A percentile compares a stretch with the other conserved stretches of the same genome.
These are phyloP conservation scores for Tuber melanosporum DNA, from an alignment of 495 filamentous ascomycete genomes.

Conservation along the genomic window DNA sequence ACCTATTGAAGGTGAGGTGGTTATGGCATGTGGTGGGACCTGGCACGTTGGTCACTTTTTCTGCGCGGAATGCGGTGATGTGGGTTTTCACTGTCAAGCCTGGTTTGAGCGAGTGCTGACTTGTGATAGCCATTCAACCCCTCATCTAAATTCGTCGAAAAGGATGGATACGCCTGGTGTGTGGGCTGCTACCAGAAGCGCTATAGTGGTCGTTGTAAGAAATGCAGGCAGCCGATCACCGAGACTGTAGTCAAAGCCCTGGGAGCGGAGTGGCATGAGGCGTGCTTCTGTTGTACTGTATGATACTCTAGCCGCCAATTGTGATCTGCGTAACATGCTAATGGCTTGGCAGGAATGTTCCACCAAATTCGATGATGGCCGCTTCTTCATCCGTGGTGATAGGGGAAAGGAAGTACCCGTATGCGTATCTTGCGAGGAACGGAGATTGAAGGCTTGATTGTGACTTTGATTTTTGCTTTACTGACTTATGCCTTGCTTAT, in stretches of 20 bases:
- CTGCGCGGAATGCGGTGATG: conserved; percentile 96
- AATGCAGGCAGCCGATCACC: conserved; percentile 75
- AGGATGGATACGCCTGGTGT: conserved; percentile 99
- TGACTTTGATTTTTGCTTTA: background rate
- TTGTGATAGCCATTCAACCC: conserved; percentile 17
- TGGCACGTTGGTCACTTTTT: conserved; percentile 99
- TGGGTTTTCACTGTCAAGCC: conserved; percentile 40
- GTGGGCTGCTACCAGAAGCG: conserved; percentile 85
- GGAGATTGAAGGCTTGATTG: conserved; percentile 46
- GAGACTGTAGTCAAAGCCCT: conserved; percentile 81
- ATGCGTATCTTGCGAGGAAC: conserved; percentile 49
- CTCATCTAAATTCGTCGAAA: conserved; percentile 62
- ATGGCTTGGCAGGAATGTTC: conserved; percentile 45
- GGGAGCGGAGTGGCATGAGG: conserved; percentile 87
- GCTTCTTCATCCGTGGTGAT: conserved; percentile 49
- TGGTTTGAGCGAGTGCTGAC: conserved; percentile 24
- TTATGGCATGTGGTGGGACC: conserved; percentile 84
- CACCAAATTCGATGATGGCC: conserved; percentile 46
- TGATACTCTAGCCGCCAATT: conserved; percentile 9
- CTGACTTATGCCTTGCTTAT: background rate
- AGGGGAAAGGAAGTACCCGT: conserved; percentile 46
- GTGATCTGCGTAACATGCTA: background rate
- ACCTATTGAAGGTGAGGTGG: conserved; percentile 93
- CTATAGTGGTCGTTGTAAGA: conserved; percentile 77
- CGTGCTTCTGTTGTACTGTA: conserved; percentile 73